phyloP scores from a whole-genome alignment of 2,329 filamentous ascomycete species.

The Zalaria obscura region DNA sequence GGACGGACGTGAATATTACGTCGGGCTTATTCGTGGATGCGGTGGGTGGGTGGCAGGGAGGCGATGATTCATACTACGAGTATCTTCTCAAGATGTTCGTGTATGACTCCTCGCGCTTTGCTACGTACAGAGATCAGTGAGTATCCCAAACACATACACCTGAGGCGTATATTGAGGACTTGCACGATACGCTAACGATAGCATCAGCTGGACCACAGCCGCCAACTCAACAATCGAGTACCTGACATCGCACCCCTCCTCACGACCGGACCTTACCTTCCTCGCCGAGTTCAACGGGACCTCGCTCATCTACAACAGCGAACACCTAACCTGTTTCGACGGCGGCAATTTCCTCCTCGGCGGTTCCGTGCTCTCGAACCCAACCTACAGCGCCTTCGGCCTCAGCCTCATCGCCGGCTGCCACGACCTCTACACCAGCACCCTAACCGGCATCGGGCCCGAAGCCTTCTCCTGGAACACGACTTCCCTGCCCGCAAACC shows the following conservation, averaged over 20 bases:
- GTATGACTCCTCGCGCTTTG: constrained; percentile 55
- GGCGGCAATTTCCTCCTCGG: constrained; percentile 78
- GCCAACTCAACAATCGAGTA: constrained; percentile 62
- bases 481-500: constrained; percentile 18
- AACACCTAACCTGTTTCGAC: constrained; percentile 61
- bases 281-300: constrained; percentile 42
- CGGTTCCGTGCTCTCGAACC: constrained; percentile 51
- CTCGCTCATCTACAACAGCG: constrained; percentile 21
- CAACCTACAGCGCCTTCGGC: constrained; percentile 60
- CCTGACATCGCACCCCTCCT: constrained; percentile 52
- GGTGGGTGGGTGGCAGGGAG: constrained; percentile 61
- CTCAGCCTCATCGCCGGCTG: constrained; percentile 58
- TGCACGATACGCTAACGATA: too few relatives aligned
- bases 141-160: not conserved
- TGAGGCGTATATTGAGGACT: too few relatives aligned
- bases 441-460: constrained; percentile 61
- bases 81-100: constrained; percentile 87
- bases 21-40: constrained; percentile 55
- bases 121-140: constrained; percentile 45
- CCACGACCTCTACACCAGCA: constrained; percentile 56
- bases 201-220: constrained; percentile 48
- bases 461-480: constrained; percentile 37
- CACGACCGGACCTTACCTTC: constrained; percentile 59
- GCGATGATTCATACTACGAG: constrained; percentile 72
- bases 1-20: constrained; percentile 48